Evolutionary conservation across 768 basidiomycete species (phyloP).

Genomic region (Panaeolus papilionaceus): DNA sequence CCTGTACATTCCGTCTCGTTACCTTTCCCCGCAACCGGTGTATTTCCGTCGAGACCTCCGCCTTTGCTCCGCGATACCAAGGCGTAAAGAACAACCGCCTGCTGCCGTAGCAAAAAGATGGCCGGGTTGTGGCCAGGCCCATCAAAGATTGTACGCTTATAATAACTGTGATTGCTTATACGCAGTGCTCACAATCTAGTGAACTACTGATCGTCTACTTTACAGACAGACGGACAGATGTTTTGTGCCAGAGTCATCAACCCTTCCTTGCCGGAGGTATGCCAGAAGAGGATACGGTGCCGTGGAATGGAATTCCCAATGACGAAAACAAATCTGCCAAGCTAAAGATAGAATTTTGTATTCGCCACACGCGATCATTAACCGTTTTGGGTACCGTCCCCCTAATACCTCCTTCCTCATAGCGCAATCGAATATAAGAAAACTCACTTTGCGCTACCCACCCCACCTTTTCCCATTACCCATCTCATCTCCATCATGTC

Average conservation of each 20-base stretch:
- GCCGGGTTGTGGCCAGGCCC: not conserved
- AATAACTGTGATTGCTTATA: not conserved
- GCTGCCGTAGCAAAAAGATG: slow-evolving; percentile 17
- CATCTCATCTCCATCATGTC: slow-evolving; percentile 42
- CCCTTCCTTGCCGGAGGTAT: not conserved
- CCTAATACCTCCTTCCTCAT: slow-evolving; percentile 25
- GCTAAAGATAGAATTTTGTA: slow-evolving; percentile 26
- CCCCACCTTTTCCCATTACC: slow-evolving; percentile 24
- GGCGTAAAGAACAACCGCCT: slow-evolving; percentile 27
- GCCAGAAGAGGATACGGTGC: not conserved
- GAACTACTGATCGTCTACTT: not conserved
- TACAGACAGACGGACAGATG: not conserved
- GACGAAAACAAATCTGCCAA: slow-evolving; percentile 23
- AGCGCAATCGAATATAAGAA: slow-evolving; percentile 24
- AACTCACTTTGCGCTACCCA: slow-evolving; percentile 21
- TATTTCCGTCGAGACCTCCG: slow-evolving; percentile 34
- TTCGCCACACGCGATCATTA: slow-evolving; percentile 27
- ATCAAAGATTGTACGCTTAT: not conserved
- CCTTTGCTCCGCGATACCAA: slow-evolving; percentile 32
- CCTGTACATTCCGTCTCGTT: not conserved
- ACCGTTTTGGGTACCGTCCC: slow-evolving; percentile 27
- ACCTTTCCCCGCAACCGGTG: slow-evolving; percentile 24
- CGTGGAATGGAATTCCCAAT: slow-evolving; percentile 12
- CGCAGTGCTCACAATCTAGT: not conserved
- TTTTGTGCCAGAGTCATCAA: not conserved